These are phyloP conservation scores for Endocladia muricata DNA, from an alignment of 31 red algal genomes.

Conservation along the genomic window DNA sequence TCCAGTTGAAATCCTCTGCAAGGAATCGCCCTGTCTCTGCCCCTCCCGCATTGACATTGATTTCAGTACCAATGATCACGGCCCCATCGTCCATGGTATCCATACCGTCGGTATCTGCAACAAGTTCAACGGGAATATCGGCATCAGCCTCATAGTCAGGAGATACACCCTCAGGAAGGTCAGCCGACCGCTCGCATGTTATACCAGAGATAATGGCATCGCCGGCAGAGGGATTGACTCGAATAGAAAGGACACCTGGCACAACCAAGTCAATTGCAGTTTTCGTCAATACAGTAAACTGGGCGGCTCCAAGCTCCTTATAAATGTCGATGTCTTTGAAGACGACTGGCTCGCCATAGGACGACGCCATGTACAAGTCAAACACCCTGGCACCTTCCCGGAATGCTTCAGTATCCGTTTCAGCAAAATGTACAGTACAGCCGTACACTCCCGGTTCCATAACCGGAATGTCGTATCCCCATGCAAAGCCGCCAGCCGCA, in stretches of 20 bases:
- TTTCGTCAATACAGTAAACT: conserved; percentile 43
- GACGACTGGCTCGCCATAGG: neutral
- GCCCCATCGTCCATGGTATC: neutral
- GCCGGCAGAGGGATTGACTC: conserved; percentile 10
- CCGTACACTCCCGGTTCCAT: conserved; percentile 50
- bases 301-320: conserved; percentile 9
- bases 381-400: conserved; percentile 39
- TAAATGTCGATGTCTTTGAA: conserved; percentile 39
- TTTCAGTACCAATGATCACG: neutral
- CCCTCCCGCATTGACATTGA: conserved; percentile 55
- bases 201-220: conserved; percentile 51
- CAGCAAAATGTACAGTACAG: conserved; percentile 53
- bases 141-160: conserved; percentile 12
- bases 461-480: conserved; percentile 63
- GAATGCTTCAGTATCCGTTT: conserved; percentile 31
- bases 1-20: conserved; percentile 29
- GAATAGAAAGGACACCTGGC: conserved; percentile 40
- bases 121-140: neutral
- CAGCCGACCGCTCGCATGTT: conserved; percentile 47
- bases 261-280: conserved; percentile 31
- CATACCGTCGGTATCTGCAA: neutral
- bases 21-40: conserved; percentile 23
- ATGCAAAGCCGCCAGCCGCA: conserved; percentile 13
- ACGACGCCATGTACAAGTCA: conserved; percentile 22
- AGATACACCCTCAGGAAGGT: conserved; percentile 23